Evolutionary conservation across 2,329 filamentous ascomycete genomes (phyloP), one percentile per base, ranked within the genome.

Genomic region (Lasiodiplodia sp.): DNA sequence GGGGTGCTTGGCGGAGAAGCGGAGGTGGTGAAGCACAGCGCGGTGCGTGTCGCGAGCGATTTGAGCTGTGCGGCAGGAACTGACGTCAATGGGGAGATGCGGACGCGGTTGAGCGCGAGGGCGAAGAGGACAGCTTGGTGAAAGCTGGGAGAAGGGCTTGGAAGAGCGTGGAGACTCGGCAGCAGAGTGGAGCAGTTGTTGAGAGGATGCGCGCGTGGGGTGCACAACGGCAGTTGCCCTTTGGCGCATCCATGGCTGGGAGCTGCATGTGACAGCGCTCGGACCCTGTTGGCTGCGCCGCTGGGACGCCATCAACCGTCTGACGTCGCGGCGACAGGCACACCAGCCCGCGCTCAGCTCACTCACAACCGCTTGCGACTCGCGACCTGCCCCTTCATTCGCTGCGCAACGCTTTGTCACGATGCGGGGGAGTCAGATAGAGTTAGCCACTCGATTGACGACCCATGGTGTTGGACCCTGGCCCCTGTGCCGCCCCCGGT

Each of bases 371-470:
- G n/a, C 11, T 14, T 21, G 58, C 58, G 31, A 56, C 55, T n/a
- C 34, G 51, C 28, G 6, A 34, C n/a, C 28, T 4, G 56, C 6
- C 16, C 8, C 53, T 12, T 11, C 53, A 34, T 56, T 37, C 18
- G 58, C 40, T 14, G 16, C 7, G 28, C 58, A 37, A 21, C 37
- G 40, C 28, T 25, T 23, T 52, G 28, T 34, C 44, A 38, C 38
- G 60, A 64, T 64, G 60, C 60, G 60, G 60, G 58, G 60, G 34
- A 38, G 16, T 16, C 60, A 64, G 60, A 64, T 64, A 34, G 60
- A 64, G 60, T 64, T 64, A 38, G 60, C 60, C 60, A 64, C 60
- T 21, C 60, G 60, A 64, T 64, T 52, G 44, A 64, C 31, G 23
- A 23, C 16, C 60, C 60, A 14, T 3, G 16, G 28, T 25, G 37